These are phyloP conservation scores for Euphorbia pulcherrima DNA, from an alignment of 345 rosid species.

Conservation along the genomic window DNA sequence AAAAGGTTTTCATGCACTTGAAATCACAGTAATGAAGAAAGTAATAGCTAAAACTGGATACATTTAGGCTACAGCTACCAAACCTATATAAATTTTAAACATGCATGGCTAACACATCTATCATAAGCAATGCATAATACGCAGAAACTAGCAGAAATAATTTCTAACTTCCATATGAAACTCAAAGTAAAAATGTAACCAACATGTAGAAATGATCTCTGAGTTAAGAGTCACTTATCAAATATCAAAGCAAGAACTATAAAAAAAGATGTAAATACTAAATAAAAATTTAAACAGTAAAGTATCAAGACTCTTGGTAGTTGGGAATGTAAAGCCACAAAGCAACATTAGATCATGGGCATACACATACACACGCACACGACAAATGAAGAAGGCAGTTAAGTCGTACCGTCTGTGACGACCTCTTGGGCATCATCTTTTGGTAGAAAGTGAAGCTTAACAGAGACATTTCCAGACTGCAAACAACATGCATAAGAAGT, in stretches of 20 bases:
- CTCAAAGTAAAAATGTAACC: background rate
- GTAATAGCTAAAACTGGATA: background rate
- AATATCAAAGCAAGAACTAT: background rate
- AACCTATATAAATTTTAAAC: background rate
- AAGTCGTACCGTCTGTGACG: constrained; percentile 42
- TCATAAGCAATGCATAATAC: background rate
- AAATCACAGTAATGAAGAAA: background rate
- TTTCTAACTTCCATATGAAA: background rate
- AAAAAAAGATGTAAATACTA: background rate
- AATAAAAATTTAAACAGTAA: constrained; percentile 1
- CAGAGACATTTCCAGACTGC: constrained; percentile 54
- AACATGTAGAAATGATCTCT: background rate
- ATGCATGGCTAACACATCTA: background rate
- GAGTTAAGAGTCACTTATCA: background rate
- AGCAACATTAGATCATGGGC: constrained; percentile 3
- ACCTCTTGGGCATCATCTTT: constrained; percentile 39
- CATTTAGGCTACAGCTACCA: background rate
- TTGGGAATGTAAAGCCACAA: background rate
- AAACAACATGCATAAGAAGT: constrained; percentile 19
- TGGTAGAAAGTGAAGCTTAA: constrained; percentile 47
- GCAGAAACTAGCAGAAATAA: background rate
- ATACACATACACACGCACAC: too few relatives aligned
- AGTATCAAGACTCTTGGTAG: background rate
- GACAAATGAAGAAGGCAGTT: constrained; percentile 13
- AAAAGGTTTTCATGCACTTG: background rate